These are phyloP conservation scores for Heritiera littoralis DNA, from an alignment of 345 rosid species.

Conservation along the genomic window DNA sequence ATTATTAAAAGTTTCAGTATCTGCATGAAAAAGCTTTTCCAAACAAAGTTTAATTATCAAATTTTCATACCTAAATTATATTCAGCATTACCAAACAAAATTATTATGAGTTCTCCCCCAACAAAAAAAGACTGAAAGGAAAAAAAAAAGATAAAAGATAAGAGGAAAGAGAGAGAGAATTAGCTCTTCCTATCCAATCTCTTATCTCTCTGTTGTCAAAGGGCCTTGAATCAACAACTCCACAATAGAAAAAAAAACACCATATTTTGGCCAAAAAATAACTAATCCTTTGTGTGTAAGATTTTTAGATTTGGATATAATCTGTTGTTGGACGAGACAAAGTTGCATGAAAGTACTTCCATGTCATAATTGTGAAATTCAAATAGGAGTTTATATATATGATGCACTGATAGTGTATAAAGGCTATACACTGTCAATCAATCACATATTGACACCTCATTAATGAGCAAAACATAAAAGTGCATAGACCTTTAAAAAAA, in stretches of 20 bases:
- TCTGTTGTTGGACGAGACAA: neutral
- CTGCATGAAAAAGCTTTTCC: neutral
- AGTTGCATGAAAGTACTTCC: neutral
- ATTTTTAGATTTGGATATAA: neutral
- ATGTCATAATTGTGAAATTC: neutral
- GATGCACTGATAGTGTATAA: too few species aligned
- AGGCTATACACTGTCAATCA: too few species aligned
- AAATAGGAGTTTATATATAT: neutral
- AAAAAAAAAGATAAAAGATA: neutral
- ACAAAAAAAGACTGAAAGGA: neutral
- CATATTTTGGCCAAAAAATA: too few species aligned
- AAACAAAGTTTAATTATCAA: neutral
- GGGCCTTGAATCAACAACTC: neutral
- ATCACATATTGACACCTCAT: too few species aligned
- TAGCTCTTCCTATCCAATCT: conserved; percentile 7
- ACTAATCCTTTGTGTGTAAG: neutral
- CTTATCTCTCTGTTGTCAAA: neutral
- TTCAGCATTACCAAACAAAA: neutral
- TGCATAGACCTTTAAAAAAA: too few species aligned
- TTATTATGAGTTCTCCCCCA: neutral
- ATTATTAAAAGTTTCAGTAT: neutral
- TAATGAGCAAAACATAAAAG: too few species aligned
- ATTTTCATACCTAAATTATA: neutral
- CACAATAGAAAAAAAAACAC: neutral
- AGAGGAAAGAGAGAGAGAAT: neutral